phyloP scores from a whole-genome alignment of 2,329 filamentous ascomycete species.

The Byssothecium circinans region DNA sequence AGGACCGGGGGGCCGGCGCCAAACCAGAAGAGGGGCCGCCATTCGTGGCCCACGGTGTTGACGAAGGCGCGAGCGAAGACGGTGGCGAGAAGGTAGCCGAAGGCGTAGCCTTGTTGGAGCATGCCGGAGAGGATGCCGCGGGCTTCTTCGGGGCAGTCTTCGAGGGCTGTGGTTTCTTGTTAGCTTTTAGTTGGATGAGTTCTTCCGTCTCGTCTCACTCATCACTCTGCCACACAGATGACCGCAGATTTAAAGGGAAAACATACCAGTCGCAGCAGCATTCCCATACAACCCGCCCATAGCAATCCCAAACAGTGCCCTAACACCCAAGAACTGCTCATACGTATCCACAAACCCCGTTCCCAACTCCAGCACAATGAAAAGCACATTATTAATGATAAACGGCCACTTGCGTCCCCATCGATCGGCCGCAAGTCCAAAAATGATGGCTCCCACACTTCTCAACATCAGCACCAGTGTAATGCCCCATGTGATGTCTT shows the following conservation, averaged over 20 bases:
- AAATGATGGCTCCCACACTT: slow-evolving; percentile 60
- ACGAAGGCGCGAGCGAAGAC: slow-evolving; percentile 65
- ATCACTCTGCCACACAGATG: neutral
- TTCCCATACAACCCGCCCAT: slow-evolving; percentile 67
- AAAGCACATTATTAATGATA: slow-evolving; percentile 62
- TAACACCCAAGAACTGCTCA: slow-evolving; percentile 59
- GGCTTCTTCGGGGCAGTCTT: slow-evolving; percentile 62
- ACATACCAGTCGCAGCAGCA: slow-evolving; percentile 56
- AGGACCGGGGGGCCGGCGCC: slow-evolving; percentile 77
- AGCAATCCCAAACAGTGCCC: slow-evolving; percentile 64
- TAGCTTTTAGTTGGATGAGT: neutral
- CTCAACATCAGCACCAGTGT: slow-evolving; percentile 58
- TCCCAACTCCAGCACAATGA: slow-evolving; percentile 62
- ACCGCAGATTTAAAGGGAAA: neutral
- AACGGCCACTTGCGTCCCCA: slow-evolving; percentile 62
- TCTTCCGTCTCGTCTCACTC: neutral
- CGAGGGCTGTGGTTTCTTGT: slow-evolving; percentile 49
- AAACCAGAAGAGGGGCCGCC: slow-evolving; percentile 90
- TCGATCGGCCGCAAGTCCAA: slow-evolving; percentile 57
- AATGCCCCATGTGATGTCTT: slow-evolving; percentile 63
- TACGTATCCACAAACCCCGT: slow-evolving; percentile 63
- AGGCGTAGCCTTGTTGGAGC: slow-evolving; percentile 65
- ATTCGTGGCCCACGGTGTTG: slow-evolving; percentile 74
- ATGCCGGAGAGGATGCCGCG: slow-evolving; percentile 64
- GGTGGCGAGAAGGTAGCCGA: slow-evolving; percentile 64